Conservation (phyloP, 345 rosid species). For the Angophora floribunda region DNA sequence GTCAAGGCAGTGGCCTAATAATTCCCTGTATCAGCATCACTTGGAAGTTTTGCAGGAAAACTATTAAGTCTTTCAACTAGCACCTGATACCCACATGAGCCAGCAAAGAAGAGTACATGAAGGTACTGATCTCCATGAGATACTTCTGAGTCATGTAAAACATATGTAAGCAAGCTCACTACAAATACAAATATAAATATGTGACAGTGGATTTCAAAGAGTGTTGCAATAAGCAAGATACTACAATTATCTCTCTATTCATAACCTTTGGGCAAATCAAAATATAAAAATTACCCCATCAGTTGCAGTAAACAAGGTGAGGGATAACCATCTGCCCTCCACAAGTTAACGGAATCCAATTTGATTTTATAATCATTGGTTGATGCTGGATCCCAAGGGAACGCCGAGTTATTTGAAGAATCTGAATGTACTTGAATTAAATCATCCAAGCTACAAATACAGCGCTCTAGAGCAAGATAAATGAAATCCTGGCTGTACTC, state of each 20-base stretch:
- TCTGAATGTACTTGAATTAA: slow-evolving; percentile 42
- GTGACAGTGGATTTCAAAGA: background rate
- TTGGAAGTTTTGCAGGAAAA: background rate
- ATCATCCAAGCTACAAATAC: slow-evolving; percentile 70
- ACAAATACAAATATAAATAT: background rate
- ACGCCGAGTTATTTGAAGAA: slow-evolving; percentile 5
- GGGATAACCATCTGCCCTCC: slow-evolving; percentile 63
- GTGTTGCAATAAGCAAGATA: background rate
- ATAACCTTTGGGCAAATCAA: background rate
- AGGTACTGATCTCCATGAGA: background rate
- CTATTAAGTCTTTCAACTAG: background rate
- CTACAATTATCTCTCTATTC: background rate
- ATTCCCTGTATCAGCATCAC: background rate
- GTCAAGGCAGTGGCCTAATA: background rate
- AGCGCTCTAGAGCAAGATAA: slow-evolving; percentile 83
- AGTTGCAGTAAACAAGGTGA: slow-evolving; percentile 45
- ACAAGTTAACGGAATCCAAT: slow-evolving; percentile 31
- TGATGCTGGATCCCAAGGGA: slow-evolving; percentile 10
- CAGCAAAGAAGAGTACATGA: background rate
- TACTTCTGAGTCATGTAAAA: background rate
- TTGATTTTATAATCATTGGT: slow-evolving; percentile 23
- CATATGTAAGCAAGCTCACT: background rate
- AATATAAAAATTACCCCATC: slow-evolving; percentile 51
- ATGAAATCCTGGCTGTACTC: slow-evolving; percentile 85
- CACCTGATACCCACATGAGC: background rate